Conservation (phyloP, 192 early-diverging fungal genomes). For the Gorgonomyces haynaldii region DNA sequence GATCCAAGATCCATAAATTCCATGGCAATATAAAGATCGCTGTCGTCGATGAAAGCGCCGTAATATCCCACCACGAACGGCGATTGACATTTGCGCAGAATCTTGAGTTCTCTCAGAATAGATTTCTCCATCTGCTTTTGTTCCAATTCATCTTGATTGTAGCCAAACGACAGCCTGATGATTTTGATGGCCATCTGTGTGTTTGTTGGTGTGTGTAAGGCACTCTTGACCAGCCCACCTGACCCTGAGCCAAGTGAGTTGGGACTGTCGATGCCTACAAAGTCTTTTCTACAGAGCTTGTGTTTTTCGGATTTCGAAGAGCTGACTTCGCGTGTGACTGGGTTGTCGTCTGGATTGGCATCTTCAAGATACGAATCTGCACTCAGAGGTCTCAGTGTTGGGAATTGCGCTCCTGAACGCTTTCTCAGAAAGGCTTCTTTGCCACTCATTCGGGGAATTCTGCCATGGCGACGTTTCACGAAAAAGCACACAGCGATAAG, state of each 20-base stretch:
- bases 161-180: not conserved
- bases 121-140: slow-evolving; percentile 74
- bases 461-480: no score
- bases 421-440: no score
- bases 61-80: slow-evolving; percentile 95
- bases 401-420: no score
- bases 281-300: no score
- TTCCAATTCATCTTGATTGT: slow-evolving; percentile 28
- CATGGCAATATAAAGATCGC: slow-evolving; percentile 72
- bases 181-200: slow-evolving; percentile 54
- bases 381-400: no score
- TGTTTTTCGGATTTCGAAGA: not conserved
- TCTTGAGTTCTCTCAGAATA: slow-evolving; percentile 91
- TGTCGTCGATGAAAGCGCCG: slow-evolving; percentile 87
- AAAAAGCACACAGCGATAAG: no score
- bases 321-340: not conserved
- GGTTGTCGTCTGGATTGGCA: slow-evolving; percentile 2
- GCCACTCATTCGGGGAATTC: no score
- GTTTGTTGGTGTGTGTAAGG: slow-evolving; percentile 51
- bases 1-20: slow-evolving; percentile 80
- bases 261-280: no score
- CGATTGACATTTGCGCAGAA: slow-evolving; percentile 75
- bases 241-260: slow-evolving; percentile 69
- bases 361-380: no score
- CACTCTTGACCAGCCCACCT: slow-evolving; percentile 70